Percentiles rank a stretch among this genome's conserved stretches.
phyloP scores from a whole-genome alignment of 2,329 filamentous ascomycete genomes.

The Escovopsis weberi region DNA sequence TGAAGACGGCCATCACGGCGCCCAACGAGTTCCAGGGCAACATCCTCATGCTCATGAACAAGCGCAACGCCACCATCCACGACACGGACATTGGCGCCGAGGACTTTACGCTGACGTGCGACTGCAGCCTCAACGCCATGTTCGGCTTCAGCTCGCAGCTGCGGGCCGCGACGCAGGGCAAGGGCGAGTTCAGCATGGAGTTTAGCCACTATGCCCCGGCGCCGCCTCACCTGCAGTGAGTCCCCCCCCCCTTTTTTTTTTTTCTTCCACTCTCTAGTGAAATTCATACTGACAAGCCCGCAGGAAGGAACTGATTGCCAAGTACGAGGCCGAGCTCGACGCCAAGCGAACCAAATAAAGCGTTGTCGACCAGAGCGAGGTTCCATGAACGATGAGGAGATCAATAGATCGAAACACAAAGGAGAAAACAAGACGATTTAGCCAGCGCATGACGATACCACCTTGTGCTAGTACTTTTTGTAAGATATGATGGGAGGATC shows the following conservation, averaged over 20 bases:
- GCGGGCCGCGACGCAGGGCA: constrained; percentile 87
- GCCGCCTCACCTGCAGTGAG: constrained; percentile 72
- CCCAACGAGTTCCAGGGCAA: constrained; percentile 96
- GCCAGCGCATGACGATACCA: no score
- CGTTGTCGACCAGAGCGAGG: background rate
- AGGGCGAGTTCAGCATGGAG: constrained; percentile 98
- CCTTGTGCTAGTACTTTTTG: no score
- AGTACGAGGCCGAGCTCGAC: constrained; percentile 44
- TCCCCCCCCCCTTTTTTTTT: background rate
- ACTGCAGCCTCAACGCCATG: constrained; percentile 93
- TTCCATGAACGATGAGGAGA: background rate
- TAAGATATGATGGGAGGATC: no score
- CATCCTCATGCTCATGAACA: constrained; percentile 89
- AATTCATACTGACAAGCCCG: constrained; percentile 4
- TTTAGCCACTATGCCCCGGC: constrained; percentile 91
- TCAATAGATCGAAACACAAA: no score
- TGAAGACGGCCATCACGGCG: constrained; percentile 96
- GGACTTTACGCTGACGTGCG: constrained; percentile 83
- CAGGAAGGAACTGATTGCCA: constrained; percentile 44
- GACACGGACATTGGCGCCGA: constrained; percentile 90
- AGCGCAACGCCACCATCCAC: constrained; percentile 86
- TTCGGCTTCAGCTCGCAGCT: constrained; percentile 91
- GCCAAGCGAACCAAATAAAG: constrained; percentile 39
- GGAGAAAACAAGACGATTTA: no score
- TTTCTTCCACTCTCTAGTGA: no score